phyloP scores from a whole-genome alignment of 331 rosid species.

The Rhamnella rubrinervis region DNA sequence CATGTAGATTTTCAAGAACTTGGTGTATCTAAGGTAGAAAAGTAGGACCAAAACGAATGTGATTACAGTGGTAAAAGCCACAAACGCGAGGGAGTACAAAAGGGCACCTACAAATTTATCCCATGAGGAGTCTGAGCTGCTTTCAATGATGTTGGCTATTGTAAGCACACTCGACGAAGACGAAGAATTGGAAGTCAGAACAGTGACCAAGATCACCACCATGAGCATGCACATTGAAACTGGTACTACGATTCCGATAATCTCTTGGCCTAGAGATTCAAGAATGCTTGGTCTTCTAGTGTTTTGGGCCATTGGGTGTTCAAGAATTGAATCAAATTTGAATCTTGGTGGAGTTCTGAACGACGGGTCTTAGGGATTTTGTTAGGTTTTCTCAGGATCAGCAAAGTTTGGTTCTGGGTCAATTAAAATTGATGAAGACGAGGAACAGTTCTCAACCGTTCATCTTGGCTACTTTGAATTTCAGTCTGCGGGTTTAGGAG shows the following conservation, averaged over 20 bases:
- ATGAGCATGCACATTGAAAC: conserved; percentile 90
- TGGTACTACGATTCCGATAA: conserved; percentile 72
- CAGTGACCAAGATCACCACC: conserved; percentile 75
- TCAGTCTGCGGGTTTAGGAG: too few relatives aligned
- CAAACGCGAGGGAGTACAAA: conserved; percentile 71
- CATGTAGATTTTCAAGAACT: conserved; percentile 73
- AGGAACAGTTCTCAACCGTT: conserved; percentile 15
- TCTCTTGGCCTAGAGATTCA: conserved; percentile 73
- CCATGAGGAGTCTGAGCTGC: conserved; percentile 70
- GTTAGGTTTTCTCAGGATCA: background rate
- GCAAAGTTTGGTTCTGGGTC: background rate
- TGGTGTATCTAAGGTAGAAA: conserved; percentile 79
- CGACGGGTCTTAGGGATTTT: conserved; percentile 10
- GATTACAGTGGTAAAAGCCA: conserved; percentile 57
- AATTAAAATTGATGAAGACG: background rate
- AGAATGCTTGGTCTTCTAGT: conserved; percentile 48
- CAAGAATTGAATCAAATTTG: conserved; percentile 20
- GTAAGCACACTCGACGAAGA: conserved; percentile 44
- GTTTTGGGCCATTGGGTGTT: conserved; percentile 60
- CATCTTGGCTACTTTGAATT: background rate
- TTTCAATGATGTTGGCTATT: conserved; percentile 64
- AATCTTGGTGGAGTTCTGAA: conserved; percentile 11
- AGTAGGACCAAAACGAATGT: conserved; percentile 77
- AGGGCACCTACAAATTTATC: conserved; percentile 87
- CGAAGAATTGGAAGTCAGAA: conserved; percentile 41